Base-by-base conservation (phyloP, 2,329 filamentous ascomycete species). In the Claviceps sp. region DNA sequence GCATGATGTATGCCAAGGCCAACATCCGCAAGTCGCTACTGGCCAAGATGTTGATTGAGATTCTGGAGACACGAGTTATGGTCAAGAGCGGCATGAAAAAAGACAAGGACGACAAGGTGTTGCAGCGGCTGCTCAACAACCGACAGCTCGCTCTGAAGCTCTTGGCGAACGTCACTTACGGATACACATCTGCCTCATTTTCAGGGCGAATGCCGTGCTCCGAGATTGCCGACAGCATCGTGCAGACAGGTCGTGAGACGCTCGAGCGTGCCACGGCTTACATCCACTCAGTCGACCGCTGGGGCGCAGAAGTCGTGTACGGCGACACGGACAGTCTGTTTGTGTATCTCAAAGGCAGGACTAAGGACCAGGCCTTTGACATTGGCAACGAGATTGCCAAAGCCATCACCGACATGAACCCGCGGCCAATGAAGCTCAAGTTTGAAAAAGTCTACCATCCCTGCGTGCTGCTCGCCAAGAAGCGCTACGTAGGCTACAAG, bases 391-490 rank as follows among this genome's bases (percentile, higher is more conserved):
- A 97, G 63, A 98, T 98, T 55, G 85, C 90, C 38, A 80, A 86
- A 61, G 83, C 84, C 14, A 81, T 98, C 53, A 97, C 93, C 0
- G 79, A 88, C 51, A 85, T 87, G 72, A 98, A 96, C 62, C 94
- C 93, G 2, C 80, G 84, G 1, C 93, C 93, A 0, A 75, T 98
- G 58, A 97, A 95, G 68, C 83, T 98, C 56, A 97, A 97, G 65
- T 96, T 98, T 59, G 93, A 98, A 65, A 98, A 98, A 61, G 91
- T 98, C 1, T 98, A 98, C 67, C 87, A 95, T 57, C 93, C 94
- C 0, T 97, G 91, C 64, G 82, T 97, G 0, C 76, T 98, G 4
- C 77, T 98, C 0, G 89, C 94, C 17, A 98, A 98, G 72, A 98
- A 98, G 65, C 85, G 93, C 52, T 98, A 98, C 60, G 94, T 97